Percentiles rank a stretch among this genome's conserved stretches.
These are phyloP conservation scores for Pisolithus thermaeus DNA, from an alignment of 1,284 basidiomycete species.

Conservation along the genomic window DNA sequence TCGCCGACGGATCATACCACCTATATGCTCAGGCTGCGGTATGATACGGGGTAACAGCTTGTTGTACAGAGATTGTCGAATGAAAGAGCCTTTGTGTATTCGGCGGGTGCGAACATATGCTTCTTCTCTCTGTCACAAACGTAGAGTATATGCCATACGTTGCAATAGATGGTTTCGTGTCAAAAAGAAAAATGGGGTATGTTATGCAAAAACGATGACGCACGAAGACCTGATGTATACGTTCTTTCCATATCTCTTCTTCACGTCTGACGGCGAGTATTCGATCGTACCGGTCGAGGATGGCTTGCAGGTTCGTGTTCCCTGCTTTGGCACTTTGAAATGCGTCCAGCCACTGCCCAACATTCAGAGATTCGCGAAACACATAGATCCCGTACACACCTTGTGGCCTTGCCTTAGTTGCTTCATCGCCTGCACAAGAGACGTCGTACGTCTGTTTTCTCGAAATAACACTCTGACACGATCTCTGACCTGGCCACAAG, in stretches of 20 bases:
- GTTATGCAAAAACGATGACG: constrained; percentile 14
- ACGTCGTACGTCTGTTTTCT: constrained; percentile 44
- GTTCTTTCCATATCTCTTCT: constrained; percentile 41
- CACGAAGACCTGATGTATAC: constrained; percentile 49
- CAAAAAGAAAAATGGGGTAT: not conserved
- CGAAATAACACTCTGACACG: constrained; percentile 54
- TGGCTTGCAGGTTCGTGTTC: constrained; percentile 37
- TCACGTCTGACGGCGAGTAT: constrained; percentile 47
- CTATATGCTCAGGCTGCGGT: constrained; percentile 67
- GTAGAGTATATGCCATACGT: not conserved
- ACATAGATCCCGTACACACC: constrained; percentile 26
- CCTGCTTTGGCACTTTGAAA: constrained; percentile 51
- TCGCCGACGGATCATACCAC: constrained; percentile 64
- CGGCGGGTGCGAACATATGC: constrained; percentile 48
- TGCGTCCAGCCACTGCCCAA: constrained; percentile 54
- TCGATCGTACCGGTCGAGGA: constrained; percentile 51
- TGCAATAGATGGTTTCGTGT: not conserved
- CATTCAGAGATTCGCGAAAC: not conserved
- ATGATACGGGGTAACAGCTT: constrained; percentile 68
- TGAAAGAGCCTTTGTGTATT: constrained; percentile 61
- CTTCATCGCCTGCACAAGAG: constrained; percentile 38
- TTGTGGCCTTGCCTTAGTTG: constrained; percentile 49
- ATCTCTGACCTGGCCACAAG: constrained; percentile 43
- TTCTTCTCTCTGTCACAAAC: constrained; percentile 37
- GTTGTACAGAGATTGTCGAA: constrained; percentile 58